A percentile compares a stretch with the other conserved stretches of the same genome.
Evolutionary conservation across 495 filamentous ascomycete species (phyloP).

Genomic region (Parathielavia hyrcaniae): DNA sequence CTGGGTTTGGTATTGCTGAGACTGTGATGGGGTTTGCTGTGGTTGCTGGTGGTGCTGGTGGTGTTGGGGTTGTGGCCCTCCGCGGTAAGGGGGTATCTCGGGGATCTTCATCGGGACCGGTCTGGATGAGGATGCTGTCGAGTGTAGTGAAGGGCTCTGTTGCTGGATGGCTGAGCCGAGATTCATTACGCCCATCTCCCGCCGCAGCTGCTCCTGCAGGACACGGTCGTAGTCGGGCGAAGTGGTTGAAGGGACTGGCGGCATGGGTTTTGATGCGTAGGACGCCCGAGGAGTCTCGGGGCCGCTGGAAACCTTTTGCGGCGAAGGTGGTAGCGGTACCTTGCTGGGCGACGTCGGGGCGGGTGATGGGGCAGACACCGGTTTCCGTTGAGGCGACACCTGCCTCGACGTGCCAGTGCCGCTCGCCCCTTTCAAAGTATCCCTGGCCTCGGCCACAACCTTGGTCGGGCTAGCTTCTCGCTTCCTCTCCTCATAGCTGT

Average conservation of each 20-base stretch:
- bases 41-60: conserved; percentile 14
- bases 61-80: conserved; percentile 11
- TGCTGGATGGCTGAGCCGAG: conserved; percentile 27
- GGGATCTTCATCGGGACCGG: conserved; percentile 39
- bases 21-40: conserved; percentile 30
- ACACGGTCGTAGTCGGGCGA: conserved; percentile 56
- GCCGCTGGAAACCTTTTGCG: conserved; percentile 33
- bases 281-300: conserved; percentile 44
- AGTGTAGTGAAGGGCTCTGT: conserved; percentile 20
- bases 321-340: conserved; percentile 57
- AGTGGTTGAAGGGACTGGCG: conserved; percentile 22
- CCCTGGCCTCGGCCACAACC: conserved; percentile 27
- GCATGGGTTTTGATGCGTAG: conserved; percentile 34
- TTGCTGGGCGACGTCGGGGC: conserved; percentile 53
- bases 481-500: conserved; percentile 45
- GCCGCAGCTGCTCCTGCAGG: conserved; percentile 53
- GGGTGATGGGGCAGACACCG: conserved; percentile 33
- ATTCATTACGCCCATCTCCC: conserved; percentile 52
- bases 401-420: conserved; percentile 37
- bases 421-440: conserved; percentile 39
- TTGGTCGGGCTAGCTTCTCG: conserved; percentile 40
- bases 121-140: conserved; percentile 29
- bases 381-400: conserved; percentile 55
- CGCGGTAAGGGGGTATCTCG: conserved; percentile 52
- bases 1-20: conserved; percentile 14